phyloP scores from a whole-genome alignment of 2,329 filamentous ascomycete genomes.

The Aureobasidium sp. region DNA sequence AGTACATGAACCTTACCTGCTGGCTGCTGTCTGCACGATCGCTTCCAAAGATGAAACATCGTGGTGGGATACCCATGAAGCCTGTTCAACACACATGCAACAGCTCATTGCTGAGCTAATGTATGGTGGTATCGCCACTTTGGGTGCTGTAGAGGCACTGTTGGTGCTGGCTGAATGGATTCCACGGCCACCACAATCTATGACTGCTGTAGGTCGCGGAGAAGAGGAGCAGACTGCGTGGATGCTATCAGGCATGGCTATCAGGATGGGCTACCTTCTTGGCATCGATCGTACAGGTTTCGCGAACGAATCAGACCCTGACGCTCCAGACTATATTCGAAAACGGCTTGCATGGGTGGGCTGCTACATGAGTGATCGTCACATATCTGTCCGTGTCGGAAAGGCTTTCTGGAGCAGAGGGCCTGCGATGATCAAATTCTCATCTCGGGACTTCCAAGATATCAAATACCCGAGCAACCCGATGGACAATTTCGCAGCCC shows the following conservation, averaged over 20 bases:
- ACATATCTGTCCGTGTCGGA: conserved; percentile 29
- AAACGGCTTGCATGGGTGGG: conserved; percentile 29
- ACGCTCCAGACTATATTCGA: conserved; percentile 27
- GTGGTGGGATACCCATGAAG: conserved; percentile 29
- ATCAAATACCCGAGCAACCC: conserved; percentile 23
- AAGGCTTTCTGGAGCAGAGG: conserved; percentile 31
- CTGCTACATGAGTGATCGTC: conserved; percentile 30
- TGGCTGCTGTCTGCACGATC: conserved; percentile 29
- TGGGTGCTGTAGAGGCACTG: conserved; percentile 31
- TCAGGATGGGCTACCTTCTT: conserved; percentile 30
- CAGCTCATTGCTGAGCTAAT: conserved; percentile 27
- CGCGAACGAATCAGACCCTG: conserved; percentile 24
- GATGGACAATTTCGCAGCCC: conserved; percentile 29
- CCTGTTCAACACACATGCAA: conserved; percentile 30
- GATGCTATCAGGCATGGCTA: conserved; percentile 31
- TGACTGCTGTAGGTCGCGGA: conserved; percentile 26
- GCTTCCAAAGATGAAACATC: conserved; percentile 29
- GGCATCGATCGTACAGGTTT: conserved; percentile 30
- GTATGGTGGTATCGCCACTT: conserved; percentile 26
- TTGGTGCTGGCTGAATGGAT: conserved; percentile 31
- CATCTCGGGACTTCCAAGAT: conserved; percentile 28
- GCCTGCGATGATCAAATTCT: conserved; percentile 28
- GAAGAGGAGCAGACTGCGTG: conserved; percentile 31
- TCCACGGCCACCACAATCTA: conserved; percentile 25
- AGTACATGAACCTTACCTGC: conserved; percentile 27